Conservation (phyloP, 805 yeast species). For the Barnettozyma wickerhamii region DNA sequence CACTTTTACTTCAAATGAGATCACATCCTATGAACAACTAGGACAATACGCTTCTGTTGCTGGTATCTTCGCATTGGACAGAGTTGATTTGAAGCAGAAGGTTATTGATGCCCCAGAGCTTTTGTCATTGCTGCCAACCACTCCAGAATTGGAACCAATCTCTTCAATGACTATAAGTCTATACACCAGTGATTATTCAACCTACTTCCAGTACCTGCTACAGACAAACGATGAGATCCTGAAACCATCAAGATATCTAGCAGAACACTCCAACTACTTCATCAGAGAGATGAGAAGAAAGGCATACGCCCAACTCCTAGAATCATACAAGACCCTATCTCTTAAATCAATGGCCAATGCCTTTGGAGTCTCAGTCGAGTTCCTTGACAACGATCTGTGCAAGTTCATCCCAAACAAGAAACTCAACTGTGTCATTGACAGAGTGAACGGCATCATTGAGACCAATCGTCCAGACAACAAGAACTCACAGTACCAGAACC, state of each 20-base stretch:
- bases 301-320: slow-evolving; percentile 90
- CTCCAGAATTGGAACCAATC: slow-evolving; percentile 72
- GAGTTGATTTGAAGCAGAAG: slow-evolving; percentile 79
- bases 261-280: slow-evolving; percentile 77
- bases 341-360: slow-evolving; percentile 90
- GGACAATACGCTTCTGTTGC: slow-evolving; percentile 84
- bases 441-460: slow-evolving; percentile 91
- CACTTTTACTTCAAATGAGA: slow-evolving; percentile 90
- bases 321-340: slow-evolving; percentile 88
- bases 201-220: slow-evolving; percentile 71
- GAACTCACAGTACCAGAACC: slow-evolving; percentile 84
- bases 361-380: slow-evolving; percentile 85
- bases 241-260: slow-evolving; percentile 59
- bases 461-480: slow-evolving; percentile 96
- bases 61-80: slow-evolving; percentile 78
- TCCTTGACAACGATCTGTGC: slow-evolving; percentile 82
- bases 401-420: slow-evolving; percentile 90
- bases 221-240: slow-evolving; percentile 73
- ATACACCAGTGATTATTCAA: slow-evolving; percentile 82
- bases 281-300: slow-evolving; percentile 91
- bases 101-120: slow-evolving; percentile 94
- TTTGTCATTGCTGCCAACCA: slow-evolving; percentile 68
- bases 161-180: slow-evolving; percentile 79
- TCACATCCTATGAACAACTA: slow-evolving; percentile 83
- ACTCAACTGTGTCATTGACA: slow-evolving; percentile 91